Evolutionary conservation across 495 filamentous ascomycete species (phyloP).

Genomic region (Clavariopsis aquatica): DNA sequence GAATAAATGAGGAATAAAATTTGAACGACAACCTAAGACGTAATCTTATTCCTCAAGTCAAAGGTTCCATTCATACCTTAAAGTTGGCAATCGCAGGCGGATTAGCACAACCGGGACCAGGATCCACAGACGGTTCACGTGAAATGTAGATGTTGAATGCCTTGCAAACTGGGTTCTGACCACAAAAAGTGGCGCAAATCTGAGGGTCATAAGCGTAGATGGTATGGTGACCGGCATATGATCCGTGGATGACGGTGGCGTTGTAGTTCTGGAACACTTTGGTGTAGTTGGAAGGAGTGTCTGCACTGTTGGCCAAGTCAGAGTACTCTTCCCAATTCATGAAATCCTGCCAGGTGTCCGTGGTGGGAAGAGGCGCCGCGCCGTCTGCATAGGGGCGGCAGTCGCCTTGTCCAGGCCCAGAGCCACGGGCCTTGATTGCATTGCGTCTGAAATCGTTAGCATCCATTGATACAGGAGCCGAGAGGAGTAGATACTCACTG

Average conservation of each 20-base stretch:
- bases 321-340: neutral
- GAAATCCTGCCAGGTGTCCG: conserved; percentile 3
- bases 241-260: neutral
- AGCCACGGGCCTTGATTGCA: neutral
- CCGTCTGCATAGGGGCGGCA: neutral
- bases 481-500: neutral
- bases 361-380: neutral
- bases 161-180: neutral
- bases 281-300: neutral
- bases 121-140: conserved; percentile 7
- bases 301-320: neutral
- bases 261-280: conserved; percentile 8
- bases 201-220: conserved; percentile 5
- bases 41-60: no score
- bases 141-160: conserved; percentile 17
- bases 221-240: neutral
- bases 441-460: neutral
- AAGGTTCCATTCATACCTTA: no score
- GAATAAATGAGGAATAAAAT: no score
- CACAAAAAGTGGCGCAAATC: neutral
- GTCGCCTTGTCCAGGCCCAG: neutral
- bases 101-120: conserved; percentile 13
- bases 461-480: neutral
- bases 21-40: no score
- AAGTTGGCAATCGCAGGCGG: conserved; percentile 9